phyloP scores from a whole-genome alignment of 345 rosid species.

The Murraya koenigii region DNA sequence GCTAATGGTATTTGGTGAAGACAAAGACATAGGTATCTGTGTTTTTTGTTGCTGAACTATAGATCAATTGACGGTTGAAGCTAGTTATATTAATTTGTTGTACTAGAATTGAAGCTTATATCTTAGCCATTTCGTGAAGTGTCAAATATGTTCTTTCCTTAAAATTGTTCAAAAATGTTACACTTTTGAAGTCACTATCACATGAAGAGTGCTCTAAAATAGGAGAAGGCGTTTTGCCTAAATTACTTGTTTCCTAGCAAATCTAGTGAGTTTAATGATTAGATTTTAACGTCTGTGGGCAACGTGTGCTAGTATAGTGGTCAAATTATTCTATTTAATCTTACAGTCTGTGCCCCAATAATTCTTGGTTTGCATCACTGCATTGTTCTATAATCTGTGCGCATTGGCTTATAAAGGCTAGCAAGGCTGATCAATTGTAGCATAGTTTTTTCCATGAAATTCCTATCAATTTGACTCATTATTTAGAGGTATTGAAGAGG shows the following conservation, averaged over 20 bases:
- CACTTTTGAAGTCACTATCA: background rate
- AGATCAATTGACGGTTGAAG: background rate
- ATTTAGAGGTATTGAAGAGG: constrained; percentile 2
- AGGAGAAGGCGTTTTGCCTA: background rate
- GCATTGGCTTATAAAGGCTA: background rate
- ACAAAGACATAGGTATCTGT: background rate
- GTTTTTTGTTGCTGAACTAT: background rate
- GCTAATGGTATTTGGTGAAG: background rate
- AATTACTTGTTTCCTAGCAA: background rate
- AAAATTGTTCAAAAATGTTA: background rate
- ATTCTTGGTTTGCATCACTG: background rate
- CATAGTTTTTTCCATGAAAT: background rate
- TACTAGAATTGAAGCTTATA: background rate
- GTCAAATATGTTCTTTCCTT: background rate
- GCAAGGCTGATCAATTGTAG: background rate
- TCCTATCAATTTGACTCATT: background rate
- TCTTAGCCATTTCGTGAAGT: background rate
- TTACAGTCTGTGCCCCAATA: background rate
- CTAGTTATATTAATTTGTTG: background rate
- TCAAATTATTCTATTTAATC: background rate
- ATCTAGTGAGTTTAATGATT: background rate
- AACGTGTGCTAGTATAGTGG: background rate
- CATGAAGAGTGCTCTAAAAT: background rate
- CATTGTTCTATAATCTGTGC: background rate
- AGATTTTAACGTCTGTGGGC: background rate